Percentiles rank a stretch among this genome's conserved stretches.
These are phyloP conservation scores for Amyloporia xantha DNA, from an alignment of 768 basidiomycete genomes.

Conservation along the genomic window DNA sequence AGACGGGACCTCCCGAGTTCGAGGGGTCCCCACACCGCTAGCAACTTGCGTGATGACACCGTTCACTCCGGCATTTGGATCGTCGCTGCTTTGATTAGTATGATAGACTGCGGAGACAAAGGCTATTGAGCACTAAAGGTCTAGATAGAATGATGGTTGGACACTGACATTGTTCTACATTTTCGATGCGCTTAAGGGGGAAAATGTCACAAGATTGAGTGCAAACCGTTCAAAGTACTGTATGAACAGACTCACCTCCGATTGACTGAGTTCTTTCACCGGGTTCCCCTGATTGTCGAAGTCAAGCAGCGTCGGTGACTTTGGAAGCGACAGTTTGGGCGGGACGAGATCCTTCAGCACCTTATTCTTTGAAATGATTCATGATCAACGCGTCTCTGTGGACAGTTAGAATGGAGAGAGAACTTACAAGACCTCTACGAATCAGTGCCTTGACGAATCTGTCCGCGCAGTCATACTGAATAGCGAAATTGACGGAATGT, in stretches of 20 bases:
- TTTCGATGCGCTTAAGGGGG: conserved; percentile 14
- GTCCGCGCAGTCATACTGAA: conserved; percentile 27
- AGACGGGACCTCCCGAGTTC: too few relatives aligned
- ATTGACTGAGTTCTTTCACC: conserved; percentile 10
- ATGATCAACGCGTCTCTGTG: not conserved
- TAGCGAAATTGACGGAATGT: conserved; percentile 29
- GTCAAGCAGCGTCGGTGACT: conserved; percentile 15
- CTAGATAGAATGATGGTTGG: not conserved
- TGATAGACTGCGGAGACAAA: conserved; percentile 17
- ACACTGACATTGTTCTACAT: conserved; percentile 19
- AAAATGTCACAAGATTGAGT: not conserved
- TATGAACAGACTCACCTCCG: conserved; percentile 11
- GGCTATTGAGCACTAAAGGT: too few relatives aligned
- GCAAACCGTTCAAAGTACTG: not conserved
- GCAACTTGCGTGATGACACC: too few relatives aligned
- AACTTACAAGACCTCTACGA: conserved; percentile 41
- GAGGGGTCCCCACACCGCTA: too few relatives aligned
- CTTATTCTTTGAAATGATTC: not conserved
- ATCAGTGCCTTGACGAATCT: conserved; percentile 37
- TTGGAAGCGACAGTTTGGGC: conserved; percentile 17
- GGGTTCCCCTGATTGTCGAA: conserved; percentile 15
- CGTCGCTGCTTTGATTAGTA: conserved; percentile 21
- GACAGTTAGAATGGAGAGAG: not conserved
- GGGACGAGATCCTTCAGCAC: not conserved
- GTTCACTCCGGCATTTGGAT: conserved; percentile 1